Evolutionary conservation across 2,329 filamentous ascomycete genomes (phyloP).

Genomic region (Fusarium staphyleae): DNA sequence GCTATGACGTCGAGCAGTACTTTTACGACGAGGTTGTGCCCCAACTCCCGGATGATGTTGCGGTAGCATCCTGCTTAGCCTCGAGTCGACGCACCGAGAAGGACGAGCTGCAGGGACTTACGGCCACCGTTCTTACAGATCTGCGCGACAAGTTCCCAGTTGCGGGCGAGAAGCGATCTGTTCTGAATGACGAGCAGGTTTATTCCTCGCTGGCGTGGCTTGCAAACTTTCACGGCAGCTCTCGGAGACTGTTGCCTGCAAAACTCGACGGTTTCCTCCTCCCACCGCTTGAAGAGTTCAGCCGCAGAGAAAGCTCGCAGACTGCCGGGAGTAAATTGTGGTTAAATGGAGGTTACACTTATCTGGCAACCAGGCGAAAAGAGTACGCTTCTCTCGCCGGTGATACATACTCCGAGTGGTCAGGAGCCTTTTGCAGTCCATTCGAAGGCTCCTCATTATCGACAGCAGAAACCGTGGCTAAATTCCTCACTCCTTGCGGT

Average conservation of each 20-base stretch:
- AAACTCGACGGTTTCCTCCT: conserved; percentile 51
- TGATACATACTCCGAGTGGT: conserved; percentile 64
- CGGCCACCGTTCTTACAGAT: conserved; percentile 66
- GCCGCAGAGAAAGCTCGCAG: conserved; percentile 35
- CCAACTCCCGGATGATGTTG: conserved; percentile 50
- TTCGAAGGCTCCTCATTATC: conserved; percentile 41
- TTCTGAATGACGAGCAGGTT: conserved; percentile 57
- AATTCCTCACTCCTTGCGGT: conserved; percentile 56
- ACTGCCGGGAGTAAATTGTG: conserved; percentile 52
- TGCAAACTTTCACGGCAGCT: conserved; percentile 65
- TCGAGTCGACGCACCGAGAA: conserved; percentile 47
- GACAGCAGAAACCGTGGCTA: conserved; percentile 61
- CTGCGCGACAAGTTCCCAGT: conserved; percentile 61
- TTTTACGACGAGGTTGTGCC: conserved; percentile 68
- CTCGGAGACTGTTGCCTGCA: conserved; percentile 50
- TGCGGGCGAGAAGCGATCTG: conserved; percentile 60
- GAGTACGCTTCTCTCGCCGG: conserved; percentile 60
- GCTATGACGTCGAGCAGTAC: conserved; percentile 71
- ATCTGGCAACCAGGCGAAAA: conserved; percentile 66
- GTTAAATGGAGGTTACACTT: conserved; percentile 74
- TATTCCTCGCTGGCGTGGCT: conserved; percentile 67
- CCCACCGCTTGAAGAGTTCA: conserved; percentile 63
- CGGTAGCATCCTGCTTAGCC: conserved; percentile 59
- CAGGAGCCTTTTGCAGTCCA: conserved; percentile 53
- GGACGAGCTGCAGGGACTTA: conserved; percentile 49